Evolutionary conservation across 2,329 filamentous ascomycete species (phyloP).

Genomic region (Aspergillus piperis): DNA sequence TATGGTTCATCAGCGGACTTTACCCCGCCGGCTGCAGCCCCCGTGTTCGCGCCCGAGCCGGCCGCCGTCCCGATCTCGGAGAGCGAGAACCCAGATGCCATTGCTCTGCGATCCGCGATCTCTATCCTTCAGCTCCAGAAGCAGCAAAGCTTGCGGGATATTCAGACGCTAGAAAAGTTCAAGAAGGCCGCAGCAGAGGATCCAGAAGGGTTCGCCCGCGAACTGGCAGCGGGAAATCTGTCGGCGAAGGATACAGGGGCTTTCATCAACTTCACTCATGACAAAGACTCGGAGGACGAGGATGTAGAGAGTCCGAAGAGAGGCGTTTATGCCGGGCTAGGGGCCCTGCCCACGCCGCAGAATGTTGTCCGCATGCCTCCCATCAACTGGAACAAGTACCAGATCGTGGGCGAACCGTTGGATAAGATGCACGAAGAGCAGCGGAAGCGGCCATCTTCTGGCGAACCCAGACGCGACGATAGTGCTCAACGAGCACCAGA

Average conservation of each 20-base stretch:
- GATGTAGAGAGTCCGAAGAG: constrained; percentile 27
- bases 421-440: constrained; percentile 86
- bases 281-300: constrained; percentile 41
- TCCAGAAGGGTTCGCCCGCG: constrained; percentile 70
- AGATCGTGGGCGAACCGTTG: constrained; percentile 79
- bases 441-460: constrained; percentile 58
- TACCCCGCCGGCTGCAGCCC: constrained; percentile 22
- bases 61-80: constrained; percentile 49
- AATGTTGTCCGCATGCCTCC: constrained; percentile 82
- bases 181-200: constrained; percentile 71
- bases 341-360: constrained; percentile 72
- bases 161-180: constrained; percentile 67
- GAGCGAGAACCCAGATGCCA: constrained; percentile 74
- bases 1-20: constrained; percentile 15
- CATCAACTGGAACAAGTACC: constrained; percentile 94
- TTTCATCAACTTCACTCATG: constrained; percentile 40
- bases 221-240: constrained; percentile 65
- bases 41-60: constrained; percentile 39
- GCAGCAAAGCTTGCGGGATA: constrained; percentile 73
- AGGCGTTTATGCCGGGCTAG: constrained; percentile 49
- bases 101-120: constrained; percentile 82
- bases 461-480: constrained; percentile 43
- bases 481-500: constrained; percentile 45
- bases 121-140: constrained; percentile 85
- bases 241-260: constrained; percentile 40